Evolutionary conservation across 345 rosid species (phyloP), one percentile per base, ranked within the genome.

Genomic region (Brassica carinata): DNA sequence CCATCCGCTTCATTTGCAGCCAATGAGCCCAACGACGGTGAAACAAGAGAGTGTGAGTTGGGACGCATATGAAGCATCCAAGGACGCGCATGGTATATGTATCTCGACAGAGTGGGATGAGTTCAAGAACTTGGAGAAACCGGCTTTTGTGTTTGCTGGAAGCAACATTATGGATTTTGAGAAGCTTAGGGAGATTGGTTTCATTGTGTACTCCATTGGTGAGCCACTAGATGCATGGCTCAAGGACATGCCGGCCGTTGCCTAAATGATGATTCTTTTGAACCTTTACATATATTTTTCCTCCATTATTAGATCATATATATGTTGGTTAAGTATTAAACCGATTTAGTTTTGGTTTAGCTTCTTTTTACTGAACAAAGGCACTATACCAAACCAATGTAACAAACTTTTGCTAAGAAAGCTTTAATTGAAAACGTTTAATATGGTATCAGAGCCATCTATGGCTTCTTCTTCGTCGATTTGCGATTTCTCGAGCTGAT

Each of bases 91-190:
- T 10, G 92, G 90, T 8, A 40, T 91, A 13, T 93, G 98, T 86
- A 87, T 93, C 75, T 85, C 90, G 59, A 93, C 98, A 0, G 97
- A 93, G 80, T 90, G 98, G 97, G 93, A 90, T 31, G 94, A 93
- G 77, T 93, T 91, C 85, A 93, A 84, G 89, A 85, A 76, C 1
- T 90, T 93, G 5, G 92, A 93, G 86, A 91, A 93, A 81, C 98
- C 94, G 0, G 98, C 97, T 0, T 93, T 87, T 5, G 85, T 91
- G 73, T 93, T 91, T 1, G 97, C 90, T 64, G 96, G 98, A 23
- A 79, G 94, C 61, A 93, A 91, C 71, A 69, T 93, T 1, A 86
- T 89, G 77, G 76, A 90, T 45, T 84, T 17, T 2, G 86, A 84
- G 83, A 81, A 10, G 14, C 51, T 43, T 0, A 43, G 14, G 80